Percentiles rank a stretch among this genome's conserved stretches.
Conservation (phyloP, 2,329 filamentous ascomycete genomes). For the Aspergillus brasiliensis region DNA sequence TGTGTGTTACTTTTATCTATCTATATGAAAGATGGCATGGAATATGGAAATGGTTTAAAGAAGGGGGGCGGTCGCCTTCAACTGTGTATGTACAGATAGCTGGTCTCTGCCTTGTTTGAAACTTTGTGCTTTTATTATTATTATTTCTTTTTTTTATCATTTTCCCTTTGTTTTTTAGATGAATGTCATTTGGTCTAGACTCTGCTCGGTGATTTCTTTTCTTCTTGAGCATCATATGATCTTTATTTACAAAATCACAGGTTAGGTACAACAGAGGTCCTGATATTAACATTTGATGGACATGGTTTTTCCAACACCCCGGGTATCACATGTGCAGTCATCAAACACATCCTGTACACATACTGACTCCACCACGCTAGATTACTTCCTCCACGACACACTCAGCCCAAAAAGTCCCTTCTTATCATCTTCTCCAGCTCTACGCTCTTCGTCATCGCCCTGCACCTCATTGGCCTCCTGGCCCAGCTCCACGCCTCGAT, state of each 20-base stretch:
- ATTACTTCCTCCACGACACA: constrained; percentile 9
- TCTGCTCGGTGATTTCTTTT: neutral
- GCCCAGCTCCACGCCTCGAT: constrained; percentile 31
- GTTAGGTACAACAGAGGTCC: too few species aligned
- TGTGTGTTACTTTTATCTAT: too few species aligned
- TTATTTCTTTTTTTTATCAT: constrained; percentile 26
- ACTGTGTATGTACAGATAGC: constrained; percentile 47
- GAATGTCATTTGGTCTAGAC: constrained; percentile 37
- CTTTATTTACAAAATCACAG: too few species aligned
- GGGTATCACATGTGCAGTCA: neutral
- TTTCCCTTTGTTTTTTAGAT: constrained; percentile 31
- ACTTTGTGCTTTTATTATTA: constrained; percentile 37
- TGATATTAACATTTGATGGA: neutral
- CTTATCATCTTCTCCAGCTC: neutral
- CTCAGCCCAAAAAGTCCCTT: constrained; percentile 5
- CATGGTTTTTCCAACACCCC: too few species aligned
- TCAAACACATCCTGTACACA: neutral
- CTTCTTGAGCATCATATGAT: too few species aligned
- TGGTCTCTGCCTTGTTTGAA: constrained; percentile 39
- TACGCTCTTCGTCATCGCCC: neutral
- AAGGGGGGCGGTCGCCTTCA: constrained; percentile 27
- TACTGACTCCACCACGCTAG: neutral
- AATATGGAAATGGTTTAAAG: neutral
- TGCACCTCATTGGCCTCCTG: constrained; percentile 5
- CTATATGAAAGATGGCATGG: too few species aligned